Evolutionary conservation across 257 asterid species (phyloP), one percentile per base, ranked within the genome.

Genomic region (Rhazya stricta): DNA sequence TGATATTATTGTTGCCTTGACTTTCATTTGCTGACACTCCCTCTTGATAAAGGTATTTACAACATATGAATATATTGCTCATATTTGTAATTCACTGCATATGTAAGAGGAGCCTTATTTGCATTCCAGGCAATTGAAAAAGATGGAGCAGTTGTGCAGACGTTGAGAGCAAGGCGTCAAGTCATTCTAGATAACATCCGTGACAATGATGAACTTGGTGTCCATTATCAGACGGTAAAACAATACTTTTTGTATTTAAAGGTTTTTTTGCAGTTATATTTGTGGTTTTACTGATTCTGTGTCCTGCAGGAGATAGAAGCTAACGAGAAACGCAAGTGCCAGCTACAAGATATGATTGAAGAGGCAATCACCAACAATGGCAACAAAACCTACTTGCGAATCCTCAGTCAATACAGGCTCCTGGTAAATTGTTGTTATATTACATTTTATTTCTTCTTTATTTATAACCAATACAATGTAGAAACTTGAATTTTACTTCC

Each of bases 171-270:
- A 60, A 88, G 97, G 78, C 96, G 97, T 68, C 97, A 91, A 86
- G 89, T 90, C 81, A 80, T 91, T 81, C 98, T 94, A 65, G 98
- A 94, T 81, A 94, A 94, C 75, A 90, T 91, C 71, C 98, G 97
- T 54, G 97, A 94, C 84, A 94, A 94, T 75, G 98, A 94, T 81
- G 98, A 94, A 84, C 91, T 89, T 73, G 96, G 96, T 74, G 86
- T 86, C 77, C 84, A 81, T 73, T 91, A 91, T 79, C 92, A 86
- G 88, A 90, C 80, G 97, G 98, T 94, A 78, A 83, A 76, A 69
- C 34, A 25, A 61, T 74, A 67, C 61, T 12, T 7, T n/a, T 60
- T 82, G 3, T 34, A 18, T 19, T 34, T 58, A 12, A 43, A 50
- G 32, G 18, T 73, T 41, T 41, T 27, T 30, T 75, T 9, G 3